Percentiles rank a stretch among this genome's conserved stretches.
These are phyloP conservation scores for Trapa bicornis DNA, from an alignment of 345 rosid species.

Conservation along the genomic window DNA sequence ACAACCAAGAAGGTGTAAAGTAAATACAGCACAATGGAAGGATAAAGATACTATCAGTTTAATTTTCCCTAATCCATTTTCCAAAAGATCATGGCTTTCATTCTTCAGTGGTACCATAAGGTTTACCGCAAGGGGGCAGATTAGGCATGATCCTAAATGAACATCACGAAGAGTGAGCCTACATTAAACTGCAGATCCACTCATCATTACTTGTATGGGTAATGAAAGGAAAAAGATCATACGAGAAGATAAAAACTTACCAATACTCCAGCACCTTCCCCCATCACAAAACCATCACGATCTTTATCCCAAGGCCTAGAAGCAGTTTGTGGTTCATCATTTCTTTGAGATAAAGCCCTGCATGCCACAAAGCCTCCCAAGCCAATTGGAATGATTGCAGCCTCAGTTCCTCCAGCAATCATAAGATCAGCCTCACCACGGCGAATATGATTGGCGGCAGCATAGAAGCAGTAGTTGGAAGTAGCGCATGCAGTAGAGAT, in stretches of 20 bases:
- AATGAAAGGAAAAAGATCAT: background rate
- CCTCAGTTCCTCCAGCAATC: slow-evolving; percentile 99
- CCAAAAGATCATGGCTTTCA: too few species aligned
- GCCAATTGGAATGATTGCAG: slow-evolving; percentile 91
- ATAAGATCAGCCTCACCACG: slow-evolving; percentile 98
- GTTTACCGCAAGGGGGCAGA: too few species aligned
- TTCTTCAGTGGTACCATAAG: too few species aligned
- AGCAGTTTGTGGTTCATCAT: slow-evolving; percentile 94
- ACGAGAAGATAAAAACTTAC: slow-evolving; percentile 31
- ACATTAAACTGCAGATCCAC: background rate
- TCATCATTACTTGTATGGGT: background rate
- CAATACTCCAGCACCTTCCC: slow-evolving; percentile 97
- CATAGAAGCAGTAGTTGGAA: slow-evolving; percentile 91
- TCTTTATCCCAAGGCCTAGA: slow-evolving; percentile 98
- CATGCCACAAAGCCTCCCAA: slow-evolving; percentile 98
- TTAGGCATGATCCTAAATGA: too few species aligned
- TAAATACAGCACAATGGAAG: too few species aligned
- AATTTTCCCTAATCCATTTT: too few species aligned
- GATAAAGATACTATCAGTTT: too few species aligned
- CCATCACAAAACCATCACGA: slow-evolving; percentile 96
- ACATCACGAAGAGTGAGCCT: too few species aligned
- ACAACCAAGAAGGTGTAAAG: too few species aligned
- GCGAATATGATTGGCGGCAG: slow-evolving; percentile 97
- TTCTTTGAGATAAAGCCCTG: slow-evolving; percentile 93
- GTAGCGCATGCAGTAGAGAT: slow-evolving; percentile 98